Conservation (phyloP, 768 basidiomycete species). For the Ramaria rubella region DNA sequence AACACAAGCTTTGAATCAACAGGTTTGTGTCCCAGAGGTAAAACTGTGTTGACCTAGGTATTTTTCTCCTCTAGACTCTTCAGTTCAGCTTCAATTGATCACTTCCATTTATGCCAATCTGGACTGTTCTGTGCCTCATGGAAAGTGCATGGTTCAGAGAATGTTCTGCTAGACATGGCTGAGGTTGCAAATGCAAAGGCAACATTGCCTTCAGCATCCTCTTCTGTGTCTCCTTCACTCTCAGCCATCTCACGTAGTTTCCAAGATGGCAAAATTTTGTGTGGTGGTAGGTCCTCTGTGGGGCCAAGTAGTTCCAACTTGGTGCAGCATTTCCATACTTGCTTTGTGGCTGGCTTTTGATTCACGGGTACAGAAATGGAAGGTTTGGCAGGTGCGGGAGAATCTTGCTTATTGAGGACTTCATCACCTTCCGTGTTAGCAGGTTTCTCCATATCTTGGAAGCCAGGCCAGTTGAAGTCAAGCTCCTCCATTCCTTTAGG, state of each 20-base stretch:
- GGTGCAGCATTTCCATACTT: not conserved
- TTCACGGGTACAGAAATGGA: no score
- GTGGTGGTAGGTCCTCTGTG: not conserved
- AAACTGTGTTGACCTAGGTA: not conserved
- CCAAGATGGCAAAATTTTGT: not conserved
- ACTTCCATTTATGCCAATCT: not conserved
- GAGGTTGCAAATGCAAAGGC: not conserved
- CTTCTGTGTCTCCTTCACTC: not conserved
- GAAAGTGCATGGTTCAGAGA: not conserved
- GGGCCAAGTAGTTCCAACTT: not conserved
- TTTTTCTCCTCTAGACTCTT: no score
- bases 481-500: not conserved
- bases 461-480: not conserved
- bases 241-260: not conserved
- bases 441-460: not conserved
- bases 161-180: not conserved
- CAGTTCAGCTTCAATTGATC: not conserved
- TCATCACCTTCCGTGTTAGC: not conserved
- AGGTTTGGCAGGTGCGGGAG: not conserved
- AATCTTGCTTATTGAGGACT: not conserved
- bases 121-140: not conserved
- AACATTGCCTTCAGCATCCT: not conserved
- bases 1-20: constrained; percentile 33
- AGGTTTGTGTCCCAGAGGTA: constrained; percentile 26
- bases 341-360: no score